These are phyloP conservation scores for Beta lomatogona DNA, from an alignment of 179 eudicot genomes.

Conservation along the genomic window DNA sequence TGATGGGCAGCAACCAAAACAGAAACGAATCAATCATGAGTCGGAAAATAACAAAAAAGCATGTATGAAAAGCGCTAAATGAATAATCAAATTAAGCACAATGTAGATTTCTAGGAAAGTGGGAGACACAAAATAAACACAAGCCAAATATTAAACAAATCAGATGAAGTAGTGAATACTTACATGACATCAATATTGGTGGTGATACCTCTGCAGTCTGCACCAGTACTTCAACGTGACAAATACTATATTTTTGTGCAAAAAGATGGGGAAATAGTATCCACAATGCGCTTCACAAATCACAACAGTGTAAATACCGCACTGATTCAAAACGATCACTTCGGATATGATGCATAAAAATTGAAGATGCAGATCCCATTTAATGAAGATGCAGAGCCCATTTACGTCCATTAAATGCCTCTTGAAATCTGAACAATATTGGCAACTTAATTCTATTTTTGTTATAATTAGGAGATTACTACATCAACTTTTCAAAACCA, in stretches of 20 bases:
- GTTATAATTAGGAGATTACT: too few relatives aligned
- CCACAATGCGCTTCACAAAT: neutral
- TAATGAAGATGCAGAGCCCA: neutral
- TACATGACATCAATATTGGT: neutral
- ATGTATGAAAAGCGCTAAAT: too few relatives aligned
- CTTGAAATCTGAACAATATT: too few relatives aligned
- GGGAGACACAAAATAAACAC: neutral
- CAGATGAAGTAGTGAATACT: neutral
- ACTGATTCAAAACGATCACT: neutral
- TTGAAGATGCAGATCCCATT: neutral
- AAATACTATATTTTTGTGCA: slow-evolving; percentile 22
- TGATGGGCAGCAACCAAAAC: too few relatives aligned
- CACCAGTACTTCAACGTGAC: slow-evolving; percentile 14
- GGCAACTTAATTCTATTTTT: too few relatives aligned
- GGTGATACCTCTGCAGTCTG: neutral
- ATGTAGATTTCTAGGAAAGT: neutral
- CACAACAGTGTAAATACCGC: neutral
- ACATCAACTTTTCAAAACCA: too few relatives aligned
- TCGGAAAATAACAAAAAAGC: neutral
- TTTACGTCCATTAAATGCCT: too few relatives aligned
- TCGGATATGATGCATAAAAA: neutral
- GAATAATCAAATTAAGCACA: neutral
- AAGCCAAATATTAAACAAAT: too few relatives aligned
- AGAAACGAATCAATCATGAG: too few relatives aligned
- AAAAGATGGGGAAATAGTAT: slow-evolving; percentile 4